Conservation (phyloP, 768 basidiomycete species). For the Naganishia kalamii region DNA sequence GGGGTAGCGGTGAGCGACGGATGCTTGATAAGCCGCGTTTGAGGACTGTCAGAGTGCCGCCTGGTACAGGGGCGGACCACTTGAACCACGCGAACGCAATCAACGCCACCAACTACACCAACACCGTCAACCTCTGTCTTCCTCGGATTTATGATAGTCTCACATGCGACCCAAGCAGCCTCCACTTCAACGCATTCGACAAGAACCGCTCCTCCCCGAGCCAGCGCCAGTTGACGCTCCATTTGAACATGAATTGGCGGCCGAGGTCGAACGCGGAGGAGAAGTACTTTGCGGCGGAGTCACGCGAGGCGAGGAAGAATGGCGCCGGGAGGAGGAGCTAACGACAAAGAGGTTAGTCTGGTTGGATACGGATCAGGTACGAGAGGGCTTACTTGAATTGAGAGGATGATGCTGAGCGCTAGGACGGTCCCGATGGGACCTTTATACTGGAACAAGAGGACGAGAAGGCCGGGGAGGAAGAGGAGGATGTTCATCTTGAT, state of each 20-base stretch:
- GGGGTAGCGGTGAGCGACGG: not conserved
- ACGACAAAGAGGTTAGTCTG: conserved; percentile 43
- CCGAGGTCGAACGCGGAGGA: conserved; percentile 75
- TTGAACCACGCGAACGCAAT: conserved; percentile 58
- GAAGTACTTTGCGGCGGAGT: conserved; percentile 56
- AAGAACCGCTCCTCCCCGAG: conserved; percentile 70
- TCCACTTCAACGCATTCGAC: conserved; percentile 56
- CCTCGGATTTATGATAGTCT: not conserved
- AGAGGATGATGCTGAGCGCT: conserved; percentile 28
- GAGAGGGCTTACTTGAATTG: conserved; percentile 36
- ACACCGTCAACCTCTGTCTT: not conserved
- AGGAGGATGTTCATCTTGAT: conserved; percentile 92
- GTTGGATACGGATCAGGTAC: not conserved
- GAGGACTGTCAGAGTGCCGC: conserved; percentile 60
- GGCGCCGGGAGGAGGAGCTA: conserved; percentile 64
- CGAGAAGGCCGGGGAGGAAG: conserved; percentile 79
- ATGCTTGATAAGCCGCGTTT: conserved; percentile 43
- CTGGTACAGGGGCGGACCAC: conserved; percentile 68
- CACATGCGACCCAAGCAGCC: conserved; percentile 64
- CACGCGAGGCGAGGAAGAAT: conserved; percentile 60
- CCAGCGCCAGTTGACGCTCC: conserved; percentile 98
- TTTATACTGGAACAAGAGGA: conserved; percentile 65
- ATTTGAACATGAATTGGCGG: conserved; percentile 83
- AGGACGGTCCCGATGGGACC: conserved; percentile 35
- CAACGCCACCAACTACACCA: not conserved